Percentiles rank a stretch among this genome's conserved stretches.
Conservation (phyloP, 352 stramenopile species). For the Discostella stelligera region DNA sequence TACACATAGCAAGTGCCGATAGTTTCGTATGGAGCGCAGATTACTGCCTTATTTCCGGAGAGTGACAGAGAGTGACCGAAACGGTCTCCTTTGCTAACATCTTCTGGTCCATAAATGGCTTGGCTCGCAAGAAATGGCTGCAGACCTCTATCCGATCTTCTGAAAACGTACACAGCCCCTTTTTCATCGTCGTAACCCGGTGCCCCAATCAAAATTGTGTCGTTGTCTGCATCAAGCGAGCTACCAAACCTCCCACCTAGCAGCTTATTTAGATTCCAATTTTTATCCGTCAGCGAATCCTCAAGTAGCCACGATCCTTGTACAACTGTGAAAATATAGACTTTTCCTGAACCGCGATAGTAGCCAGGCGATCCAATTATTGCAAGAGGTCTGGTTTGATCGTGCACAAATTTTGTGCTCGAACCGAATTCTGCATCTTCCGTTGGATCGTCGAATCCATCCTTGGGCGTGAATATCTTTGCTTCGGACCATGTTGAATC, state of each 20-base stretch:
- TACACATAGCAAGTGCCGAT: constrained; percentile 66
- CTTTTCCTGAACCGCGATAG: constrained; percentile 52
- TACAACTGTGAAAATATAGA: constrained; percentile 60
- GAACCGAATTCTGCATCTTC: constrained; percentile 61
- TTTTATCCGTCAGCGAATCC: constrained; percentile 47
- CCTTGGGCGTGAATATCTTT: constrained; percentile 54
- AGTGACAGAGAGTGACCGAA: constrained; percentile 62
- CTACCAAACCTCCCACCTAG: constrained; percentile 46
- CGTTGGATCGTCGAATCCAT: constrained; percentile 41
- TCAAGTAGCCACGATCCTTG: constrained; percentile 41
- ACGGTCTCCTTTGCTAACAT: constrained; percentile 32
- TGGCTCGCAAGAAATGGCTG: constrained; percentile 54
- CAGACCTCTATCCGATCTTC: constrained; percentile 36
- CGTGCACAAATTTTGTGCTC: constrained; percentile 40
- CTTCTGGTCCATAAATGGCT: constrained; percentile 51
- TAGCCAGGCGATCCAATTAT: constrained; percentile 66
- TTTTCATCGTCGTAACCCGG: constrained; percentile 44
- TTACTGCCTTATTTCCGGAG: constrained; percentile 44
- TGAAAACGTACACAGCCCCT: constrained; percentile 57
- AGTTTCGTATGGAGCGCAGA: constrained; percentile 53
- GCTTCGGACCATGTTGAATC: constrained; percentile 44
- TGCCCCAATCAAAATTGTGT: constrained; percentile 55
- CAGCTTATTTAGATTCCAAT: constrained; percentile 50
- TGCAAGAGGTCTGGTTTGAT: constrained; percentile 21
- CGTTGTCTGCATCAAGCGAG: constrained; percentile 42